A percentile compares a stretch with the other conserved stretches of the same genome.
Conservation (phyloP, 495 filamentous ascomycete genomes). For the Aspergillus leporis region DNA sequence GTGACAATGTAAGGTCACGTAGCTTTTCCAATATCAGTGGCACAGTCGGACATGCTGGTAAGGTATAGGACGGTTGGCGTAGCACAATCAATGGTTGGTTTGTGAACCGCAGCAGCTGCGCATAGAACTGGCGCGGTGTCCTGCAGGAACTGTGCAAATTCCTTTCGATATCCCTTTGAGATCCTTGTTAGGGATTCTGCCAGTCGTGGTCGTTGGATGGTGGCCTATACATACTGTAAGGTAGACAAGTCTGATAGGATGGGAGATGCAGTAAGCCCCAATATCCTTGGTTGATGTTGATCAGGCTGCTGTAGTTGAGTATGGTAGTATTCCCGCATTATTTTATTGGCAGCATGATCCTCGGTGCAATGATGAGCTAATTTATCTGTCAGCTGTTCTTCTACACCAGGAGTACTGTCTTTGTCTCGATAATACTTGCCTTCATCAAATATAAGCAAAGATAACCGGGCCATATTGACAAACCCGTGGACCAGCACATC, state of each 20-base stretch:
- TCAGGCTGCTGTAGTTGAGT: not conserved
- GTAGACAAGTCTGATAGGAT: not conserved
- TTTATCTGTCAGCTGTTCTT: not conserved
- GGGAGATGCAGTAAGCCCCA: slow-evolving; percentile 9
- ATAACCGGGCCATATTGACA: slow-evolving; percentile 57
- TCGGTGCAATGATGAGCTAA: slow-evolving; percentile 12
- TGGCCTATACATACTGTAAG: not conserved
- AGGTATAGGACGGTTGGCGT: not conserved
- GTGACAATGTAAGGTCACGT: not conserved
- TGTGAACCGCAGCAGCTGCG: slow-evolving; percentile 6
- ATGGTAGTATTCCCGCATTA: slow-evolving; percentile 12
- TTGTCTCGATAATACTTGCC: slow-evolving; percentile 41
- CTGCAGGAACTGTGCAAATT: not conserved
- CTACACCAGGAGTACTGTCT: not conserved
- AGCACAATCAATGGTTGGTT: slow-evolving; percentile 9
- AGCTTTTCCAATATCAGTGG: not conserved
- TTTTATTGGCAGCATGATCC: slow-evolving; percentile 7
- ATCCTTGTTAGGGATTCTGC: not conserved
- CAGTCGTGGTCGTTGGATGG: no score
- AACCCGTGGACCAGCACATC: slow-evolving; percentile 74
- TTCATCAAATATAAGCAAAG: slow-evolving; percentile 79
- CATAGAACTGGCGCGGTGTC: slow-evolving; percentile 1
- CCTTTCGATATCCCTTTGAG: not conserved
- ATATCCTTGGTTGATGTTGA: not conserved
- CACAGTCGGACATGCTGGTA: not conserved